Evolutionary conservation across 306 rosid species (phyloP), one percentile per base, ranked within the genome.

Genomic region (Cicer pinnatifidum): DNA sequence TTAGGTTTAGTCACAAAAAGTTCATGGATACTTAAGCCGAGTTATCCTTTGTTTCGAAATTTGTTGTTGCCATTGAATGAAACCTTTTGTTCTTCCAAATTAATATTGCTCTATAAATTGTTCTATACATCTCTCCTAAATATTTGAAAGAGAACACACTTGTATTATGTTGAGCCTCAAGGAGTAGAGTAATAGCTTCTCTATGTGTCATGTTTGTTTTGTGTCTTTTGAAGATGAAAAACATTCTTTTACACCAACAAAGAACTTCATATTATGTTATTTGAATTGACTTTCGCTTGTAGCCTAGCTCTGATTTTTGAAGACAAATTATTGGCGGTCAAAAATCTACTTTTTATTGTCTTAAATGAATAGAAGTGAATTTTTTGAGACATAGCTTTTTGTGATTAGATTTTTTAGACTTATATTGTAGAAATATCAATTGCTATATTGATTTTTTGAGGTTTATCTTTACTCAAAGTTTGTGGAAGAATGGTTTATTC

Each of bases 401-500:
- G 3, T n/a, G 28, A 23, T 23, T 23, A 23, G 44, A 78, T 38
- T 74, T 39, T 35, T 54, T 50, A 81, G 50, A 41, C 28, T 53
- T 52, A 6, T 58, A 67, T 66, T 77, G 51, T 64, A 64, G 23
- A 44, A 77, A 66, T 65, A 67, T 78, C 67, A 69, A 11, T 33
- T 8, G 17, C 56, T 72, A 33, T 54, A 69, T 78, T 82, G 72
- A 73, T 78, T 75, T 66, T 71, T 67, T 73, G 82, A 95, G 99
- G 99, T 78, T 12, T 89, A 73, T 81, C 90, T 75, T 78, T 91
- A 85, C 97, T 91, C 67, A 95, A 90, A 87, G 86, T 90, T 83
- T 97, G 97, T 64, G 99, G 97, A 68, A 87, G 93, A 88, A 89
- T 95, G 90, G 97, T 95, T 56, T 95, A 95, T 82, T 95, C 97